A percentile compares a stretch with the other conserved stretches of the same genome.
Conservation (phyloP, 2,329 filamentous ascomycete species). For the Xylariomycetidae sp. region DNA sequence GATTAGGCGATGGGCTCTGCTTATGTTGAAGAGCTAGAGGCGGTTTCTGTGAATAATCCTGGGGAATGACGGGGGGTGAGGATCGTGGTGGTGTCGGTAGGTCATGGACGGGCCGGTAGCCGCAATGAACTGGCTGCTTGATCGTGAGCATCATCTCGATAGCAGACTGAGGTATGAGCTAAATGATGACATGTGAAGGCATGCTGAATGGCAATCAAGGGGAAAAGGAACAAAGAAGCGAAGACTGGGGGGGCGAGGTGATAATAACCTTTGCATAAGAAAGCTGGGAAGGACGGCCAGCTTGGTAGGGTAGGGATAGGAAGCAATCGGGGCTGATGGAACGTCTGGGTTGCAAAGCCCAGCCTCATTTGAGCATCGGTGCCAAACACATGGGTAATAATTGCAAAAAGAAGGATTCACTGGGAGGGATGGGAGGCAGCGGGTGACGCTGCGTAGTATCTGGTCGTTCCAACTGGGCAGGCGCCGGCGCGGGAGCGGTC, state of each 20-base stretch:
- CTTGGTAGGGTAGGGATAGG: slow-evolving; percentile 27
- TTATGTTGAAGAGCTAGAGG: slow-evolving; percentile 35
- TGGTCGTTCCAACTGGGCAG: slow-evolving; percentile 24
- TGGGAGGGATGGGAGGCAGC: slow-evolving; percentile 17
- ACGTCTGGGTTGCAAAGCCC: slow-evolving; percentile 29
- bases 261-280: slow-evolving; percentile 35
- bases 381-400: slow-evolving; percentile 29
- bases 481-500: slow-evolving; percentile 25
- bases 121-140: slow-evolving; percentile 55
- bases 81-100: slow-evolving; percentile 55
- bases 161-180: slow-evolving; percentile 18
- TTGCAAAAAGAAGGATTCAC: slow-evolving; percentile 20
- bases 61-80: slow-evolving; percentile 49
- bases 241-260: slow-evolving; percentile 17
- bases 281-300: slow-evolving; percentile 35
- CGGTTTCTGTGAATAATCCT: slow-evolving; percentile 41
- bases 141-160: slow-evolving; percentile 55
- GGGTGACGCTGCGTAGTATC: slow-evolving; percentile 21
- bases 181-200: slow-evolving; percentile 17
- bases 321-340: slow-evolving; percentile 31
- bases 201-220: slow-evolving; percentile 15
- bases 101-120: slow-evolving; percentile 59
- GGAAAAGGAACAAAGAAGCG: slow-evolving; percentile 6
- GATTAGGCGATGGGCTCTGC: slow-evolving; percentile 45
- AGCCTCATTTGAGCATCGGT: slow-evolving; percentile 32